Conservation (phyloP, 768 basidiomycete genomes). For the Rossbeevera mucosa region DNA sequence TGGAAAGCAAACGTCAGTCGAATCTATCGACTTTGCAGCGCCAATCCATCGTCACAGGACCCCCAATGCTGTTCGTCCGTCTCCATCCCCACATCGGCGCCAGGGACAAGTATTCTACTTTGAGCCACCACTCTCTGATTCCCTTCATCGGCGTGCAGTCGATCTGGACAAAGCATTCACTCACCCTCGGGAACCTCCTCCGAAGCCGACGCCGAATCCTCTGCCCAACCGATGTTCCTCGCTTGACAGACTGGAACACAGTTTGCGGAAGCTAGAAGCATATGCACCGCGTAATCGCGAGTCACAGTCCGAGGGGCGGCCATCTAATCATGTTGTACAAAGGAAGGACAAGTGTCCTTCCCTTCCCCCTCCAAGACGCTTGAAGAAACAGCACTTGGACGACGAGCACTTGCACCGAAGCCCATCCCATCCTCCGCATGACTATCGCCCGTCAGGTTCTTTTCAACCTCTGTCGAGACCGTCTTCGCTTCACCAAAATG, state of each 20-base stretch:
- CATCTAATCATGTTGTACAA: constrained; percentile 1
- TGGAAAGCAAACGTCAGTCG: neutral
- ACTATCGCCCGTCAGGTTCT: constrained; percentile 4
- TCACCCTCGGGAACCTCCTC: constrained; percentile 19
- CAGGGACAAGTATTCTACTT: constrained; percentile 27
- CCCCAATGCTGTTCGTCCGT: constrained; percentile 3
- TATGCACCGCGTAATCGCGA: constrained; percentile 26
- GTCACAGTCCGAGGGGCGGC: constrained; percentile 14
- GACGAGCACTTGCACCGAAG: neutral
- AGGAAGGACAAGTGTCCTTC: constrained; percentile 17
- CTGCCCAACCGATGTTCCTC: constrained; percentile 25
- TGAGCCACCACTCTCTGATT: neutral
- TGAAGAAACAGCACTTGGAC: constrained; percentile 13
- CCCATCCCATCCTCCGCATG: neutral
- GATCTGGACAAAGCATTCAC: constrained; percentile 11
- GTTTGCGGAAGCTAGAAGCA: constrained; percentile 31
- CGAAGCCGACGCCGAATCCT: constrained; percentile 12
- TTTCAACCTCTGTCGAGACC: constrained; percentile 4
- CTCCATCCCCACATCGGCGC: constrained; percentile 13
- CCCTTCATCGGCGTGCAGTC: neutral
- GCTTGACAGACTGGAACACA: constrained; percentile 31
- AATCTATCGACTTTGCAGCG: neutral
- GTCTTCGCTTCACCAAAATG: neutral
- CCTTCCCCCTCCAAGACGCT: constrained; percentile 13
- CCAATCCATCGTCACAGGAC: constrained; percentile 10